A percentile compares a stretch with the other conserved stretches of the same genome.
These are phyloP conservation scores for Ogataea pini DNA, from an alignment of 805 yeast genomes.

Conservation along the genomic window DNA sequence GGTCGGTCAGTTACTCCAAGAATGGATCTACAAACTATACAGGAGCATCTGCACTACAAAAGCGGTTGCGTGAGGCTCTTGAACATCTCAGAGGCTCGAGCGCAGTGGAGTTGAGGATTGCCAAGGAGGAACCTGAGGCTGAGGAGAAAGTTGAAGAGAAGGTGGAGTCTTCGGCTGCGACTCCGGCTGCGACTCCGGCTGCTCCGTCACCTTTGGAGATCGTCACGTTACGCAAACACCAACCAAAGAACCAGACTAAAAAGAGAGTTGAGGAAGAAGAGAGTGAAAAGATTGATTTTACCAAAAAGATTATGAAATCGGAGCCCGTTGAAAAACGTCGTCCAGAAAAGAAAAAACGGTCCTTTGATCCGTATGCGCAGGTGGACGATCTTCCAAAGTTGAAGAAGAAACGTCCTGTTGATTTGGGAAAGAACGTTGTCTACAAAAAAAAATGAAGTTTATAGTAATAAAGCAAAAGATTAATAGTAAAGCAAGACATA, in stretches of 20 bases:
- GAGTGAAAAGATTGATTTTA: constrained; percentile 34
- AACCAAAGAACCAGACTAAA: constrained; percentile 20
- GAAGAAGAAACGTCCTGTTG: constrained; percentile 31
- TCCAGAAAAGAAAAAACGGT: constrained; percentile 34
- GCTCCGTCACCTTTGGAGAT: constrained; percentile 34
- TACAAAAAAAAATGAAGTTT: constrained; percentile 28
- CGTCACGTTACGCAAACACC: constrained; percentile 34
- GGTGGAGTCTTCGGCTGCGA: background rate
- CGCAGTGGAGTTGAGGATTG: constrained; percentile 16
- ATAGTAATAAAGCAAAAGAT: background rate
- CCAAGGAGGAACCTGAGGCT: constrained; percentile 18
- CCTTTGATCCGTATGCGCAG: constrained; percentile 60
- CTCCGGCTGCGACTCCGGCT: constrained; percentile 7
- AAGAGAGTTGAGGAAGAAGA: constrained; percentile 10
- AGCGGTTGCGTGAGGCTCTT: constrained; percentile 21
- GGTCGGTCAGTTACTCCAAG: constrained; percentile 25
- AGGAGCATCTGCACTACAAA: constrained; percentile 11
- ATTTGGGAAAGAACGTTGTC: constrained; percentile 30
- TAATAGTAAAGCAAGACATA: background rate
- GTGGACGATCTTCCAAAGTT: constrained; percentile 26
- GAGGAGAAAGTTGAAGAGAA: constrained; percentile 12
- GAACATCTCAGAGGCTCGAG: constrained; percentile 18
- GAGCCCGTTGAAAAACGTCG: constrained; percentile 17
- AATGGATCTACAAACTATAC: constrained; percentile 20
- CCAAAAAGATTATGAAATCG: constrained; percentile 26